Evolutionary conservation across 192 early-diverging fungal genomes (phyloP), one percentile per base, ranked within the genome.

Genomic region (Coemansia sp.): DNA sequence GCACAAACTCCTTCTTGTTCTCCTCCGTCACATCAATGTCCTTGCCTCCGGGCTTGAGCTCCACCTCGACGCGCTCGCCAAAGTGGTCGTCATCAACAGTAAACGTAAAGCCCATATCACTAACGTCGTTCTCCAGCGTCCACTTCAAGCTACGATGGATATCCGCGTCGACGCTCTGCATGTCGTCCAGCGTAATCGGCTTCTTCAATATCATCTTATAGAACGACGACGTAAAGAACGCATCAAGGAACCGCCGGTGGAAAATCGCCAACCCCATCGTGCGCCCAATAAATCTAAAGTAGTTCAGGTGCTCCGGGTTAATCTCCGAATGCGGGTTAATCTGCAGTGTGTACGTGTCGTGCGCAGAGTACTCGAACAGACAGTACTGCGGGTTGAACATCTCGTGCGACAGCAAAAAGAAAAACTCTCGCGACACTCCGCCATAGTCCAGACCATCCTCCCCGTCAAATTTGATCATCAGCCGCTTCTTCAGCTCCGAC

Each of bases 381-480:
- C 93, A 90, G 80, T 89, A 91, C 78, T 92, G 88, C n/a, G 96
- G 96, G 76, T 99, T 95, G 82, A 99, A 99, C 94, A 99, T 96
- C 72, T 97, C 94, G 77, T 99, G 94, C 28, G 94, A 96, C 39
- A 99, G 83, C 70, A 99, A 77, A 84, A 95, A 99, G 86, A 99
- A 99, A 79, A 94, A 99, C 74, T 99, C 96, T 82, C 92, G 88
- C 18, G 94, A 96, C 56, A 99, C 84, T 73, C 96, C 96, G 65
- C 96, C 96, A 65, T 99, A 99, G 86, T 99, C 96, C 33, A 99
- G 84, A 11, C 96, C 96, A 76, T 99, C 96, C 71, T 99, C 96
- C 58, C 95, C 95, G 66, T 95, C 94, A 72, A 99, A 99, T 77
- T 97, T 99, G 76, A 99, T 95, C 93, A 96, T 95, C 58, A 99